Percentiles rank a stretch among this genome's conserved stretches.
Evolutionary conservation across 2,329 filamentous ascomycete genomes (phyloP).

Genomic region (Claviceps sp.): DNA sequence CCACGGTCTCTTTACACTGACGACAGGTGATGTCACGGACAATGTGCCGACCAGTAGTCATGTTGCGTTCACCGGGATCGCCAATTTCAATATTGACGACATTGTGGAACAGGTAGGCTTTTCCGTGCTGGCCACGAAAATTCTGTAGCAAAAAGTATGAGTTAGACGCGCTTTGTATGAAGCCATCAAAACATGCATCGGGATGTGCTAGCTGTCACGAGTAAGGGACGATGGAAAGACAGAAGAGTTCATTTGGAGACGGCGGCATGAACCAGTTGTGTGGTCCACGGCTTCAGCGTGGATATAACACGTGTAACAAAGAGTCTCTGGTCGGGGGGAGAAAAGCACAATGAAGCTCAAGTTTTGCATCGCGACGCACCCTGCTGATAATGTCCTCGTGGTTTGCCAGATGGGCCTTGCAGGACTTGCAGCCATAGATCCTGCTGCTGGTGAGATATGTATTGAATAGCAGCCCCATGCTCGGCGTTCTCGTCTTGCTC

Average conservation of each 20-base stretch:
- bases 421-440: conserved; percentile 87
- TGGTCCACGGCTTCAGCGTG: no score
- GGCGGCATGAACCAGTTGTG: no score
- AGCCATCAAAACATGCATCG: no score
- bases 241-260: no score
- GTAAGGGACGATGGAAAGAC: neutral
- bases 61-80: conserved; percentile 85
- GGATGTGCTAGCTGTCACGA: neutral
- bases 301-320: neutral
- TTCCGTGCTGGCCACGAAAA: conserved; percentile 95
- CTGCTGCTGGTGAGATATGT: conserved; percentile 75
- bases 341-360: neutral
- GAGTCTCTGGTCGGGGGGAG: neutral
- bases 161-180: neutral
- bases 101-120: conserved; percentile 88
- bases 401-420: conserved; percentile 91
- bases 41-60: conserved; percentile 92
- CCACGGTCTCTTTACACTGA: conserved; percentile 84
- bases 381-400: conserved; percentile 93
- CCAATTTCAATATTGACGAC: conserved; percentile 84
- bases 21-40: conserved; percentile 87
- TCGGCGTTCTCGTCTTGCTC: neutral
- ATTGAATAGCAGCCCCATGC: conserved; percentile 85
- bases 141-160: conserved; percentile 42
- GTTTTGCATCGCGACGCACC: conserved; percentile 36